Percentiles rank a stretch among this genome's conserved stretches.
Conservation (phyloP, 257 asterid species). For the Solanum raphanifolium region DNA sequence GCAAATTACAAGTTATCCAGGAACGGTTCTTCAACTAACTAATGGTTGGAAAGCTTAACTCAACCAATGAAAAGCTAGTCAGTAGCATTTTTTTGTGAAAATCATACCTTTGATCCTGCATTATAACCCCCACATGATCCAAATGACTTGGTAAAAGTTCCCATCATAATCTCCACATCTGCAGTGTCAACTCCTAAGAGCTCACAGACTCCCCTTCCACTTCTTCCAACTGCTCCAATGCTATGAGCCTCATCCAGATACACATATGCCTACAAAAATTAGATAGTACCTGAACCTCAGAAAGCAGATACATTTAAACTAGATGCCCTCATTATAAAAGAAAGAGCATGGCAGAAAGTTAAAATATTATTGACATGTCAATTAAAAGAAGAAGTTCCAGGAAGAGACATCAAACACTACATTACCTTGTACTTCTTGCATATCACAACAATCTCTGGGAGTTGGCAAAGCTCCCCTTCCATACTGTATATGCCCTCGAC, state of each 20-base stretch:
- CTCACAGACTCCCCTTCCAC: constrained; percentile 96
- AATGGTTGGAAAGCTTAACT: not conserved
- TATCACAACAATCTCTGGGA: constrained; percentile 83
- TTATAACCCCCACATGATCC: constrained; percentile 98
- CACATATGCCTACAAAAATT: constrained; percentile 49
- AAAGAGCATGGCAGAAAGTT: not conserved
- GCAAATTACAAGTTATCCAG: not conserved
- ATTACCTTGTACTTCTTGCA: constrained; percentile 95
- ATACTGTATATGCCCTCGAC: constrained; percentile 97
- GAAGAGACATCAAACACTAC: not conserved
- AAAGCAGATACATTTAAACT: not conserved
- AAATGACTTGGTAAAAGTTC: constrained; percentile 95
- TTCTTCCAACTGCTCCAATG: constrained; percentile 92
- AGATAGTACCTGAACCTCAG: not conserved
- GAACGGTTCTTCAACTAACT: not conserved
- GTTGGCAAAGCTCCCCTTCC: constrained; percentile 97
- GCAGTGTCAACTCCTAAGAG: constrained; percentile 94
- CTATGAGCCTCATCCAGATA: constrained; percentile 98
- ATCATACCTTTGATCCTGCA: constrained; percentile 80
- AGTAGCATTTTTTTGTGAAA: not conserved
- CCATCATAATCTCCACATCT: constrained; percentile 94
- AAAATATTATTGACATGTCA: not conserved
- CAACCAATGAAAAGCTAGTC: not conserved
- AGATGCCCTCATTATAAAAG: not conserved
- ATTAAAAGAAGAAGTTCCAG: not conserved